These are phyloP conservation scores for Blastobotrys persicus DNA, from an alignment of 1,139 yeast species.

Conservation along the genomic window DNA sequence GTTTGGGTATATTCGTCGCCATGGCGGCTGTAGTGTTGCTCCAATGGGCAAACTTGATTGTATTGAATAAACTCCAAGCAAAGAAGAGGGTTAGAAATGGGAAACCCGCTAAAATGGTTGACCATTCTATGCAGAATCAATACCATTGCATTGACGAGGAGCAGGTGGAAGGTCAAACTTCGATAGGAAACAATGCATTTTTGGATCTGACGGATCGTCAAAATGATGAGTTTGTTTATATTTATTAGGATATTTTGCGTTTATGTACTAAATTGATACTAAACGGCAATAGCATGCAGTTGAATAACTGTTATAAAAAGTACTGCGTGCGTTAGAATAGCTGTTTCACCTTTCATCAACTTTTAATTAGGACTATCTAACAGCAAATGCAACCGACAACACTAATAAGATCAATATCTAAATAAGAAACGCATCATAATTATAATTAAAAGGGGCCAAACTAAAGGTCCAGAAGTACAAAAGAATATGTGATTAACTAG, in stretches of 20 bases:
- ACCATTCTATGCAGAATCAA: not conserved
- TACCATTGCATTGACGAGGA: not conserved
- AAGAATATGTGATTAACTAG: too few relatives aligned
- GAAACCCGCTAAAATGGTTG: not conserved
- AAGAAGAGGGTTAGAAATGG: not conserved
- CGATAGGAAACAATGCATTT: not conserved
- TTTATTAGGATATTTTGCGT: not conserved
- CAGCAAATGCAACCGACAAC: too few relatives aligned
- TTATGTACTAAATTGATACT: too few relatives aligned
- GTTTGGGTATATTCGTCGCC: constrained; percentile 11
- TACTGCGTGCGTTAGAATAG: too few relatives aligned
- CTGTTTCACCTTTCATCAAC: too few relatives aligned
- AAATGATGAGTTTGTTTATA: not conserved
- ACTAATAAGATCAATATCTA: too few relatives aligned
- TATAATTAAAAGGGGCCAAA: too few relatives aligned
- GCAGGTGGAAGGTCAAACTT: not conserved
- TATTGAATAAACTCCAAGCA: not conserved
- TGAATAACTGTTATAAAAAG: too few relatives aligned
- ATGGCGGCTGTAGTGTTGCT: not conserved
- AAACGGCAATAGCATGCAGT: too few relatives aligned
- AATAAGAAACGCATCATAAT: too few relatives aligned
- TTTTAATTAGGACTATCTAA: too few relatives aligned
- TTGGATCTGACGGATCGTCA: not conserved
- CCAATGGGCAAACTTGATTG: not conserved
- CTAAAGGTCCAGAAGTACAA: too few relatives aligned